Base-by-base conservation (phyloP, 2,329 filamentous ascomycete species). In the Aspergillus sp. region DNA sequence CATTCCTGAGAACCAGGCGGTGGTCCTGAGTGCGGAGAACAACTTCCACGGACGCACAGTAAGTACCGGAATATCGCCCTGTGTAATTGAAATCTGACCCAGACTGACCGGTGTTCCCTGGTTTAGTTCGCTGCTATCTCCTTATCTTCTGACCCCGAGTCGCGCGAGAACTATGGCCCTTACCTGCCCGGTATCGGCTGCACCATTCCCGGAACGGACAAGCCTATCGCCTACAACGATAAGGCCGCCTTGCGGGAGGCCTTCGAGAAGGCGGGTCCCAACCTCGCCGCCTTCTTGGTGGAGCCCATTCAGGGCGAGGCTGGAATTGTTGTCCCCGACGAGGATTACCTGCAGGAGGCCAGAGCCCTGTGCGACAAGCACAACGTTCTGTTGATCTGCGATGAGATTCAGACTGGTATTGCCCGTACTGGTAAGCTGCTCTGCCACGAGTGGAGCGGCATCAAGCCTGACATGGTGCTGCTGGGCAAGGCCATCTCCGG, bases 361-460 rank as follows among this genome's bases (percentile, higher is more conserved):
- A 86, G 92, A 58, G 90, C 85, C 23, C 88, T 98, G 23, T 99
- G 95, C 83, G 92, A 91, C 79, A 91, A 96, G 84, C 87, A 98
- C 84, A 97, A 97, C 66, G 92, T 96, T 41, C 87, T 99, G 51
- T 82, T 99, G 74, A 98, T 99, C 77, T 96, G 91, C 77, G 95
- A 99, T 76, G 95, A 99, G 84, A 97, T 99, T 71, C 95, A 99
- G 80, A 99, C 95, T 5, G 94, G 94, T 67, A 97, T 99, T 74
- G 95, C 92, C 57, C 89, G 95, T 65, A 99, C 95, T 17, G 95
- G 95, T 56, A 91, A 90, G 73, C 90, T 99, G 82, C 87, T 99
- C 57, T 97, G 92, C 84, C 90, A 91, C 72, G 88, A 99, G 79
- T 98, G 95, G 93, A 89, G 91, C 59, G 91, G 89, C 68, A 92